phyloP scores from a whole-genome alignment of 2,329 filamentous ascomycete genomes.

The Alternaria atra region DNA sequence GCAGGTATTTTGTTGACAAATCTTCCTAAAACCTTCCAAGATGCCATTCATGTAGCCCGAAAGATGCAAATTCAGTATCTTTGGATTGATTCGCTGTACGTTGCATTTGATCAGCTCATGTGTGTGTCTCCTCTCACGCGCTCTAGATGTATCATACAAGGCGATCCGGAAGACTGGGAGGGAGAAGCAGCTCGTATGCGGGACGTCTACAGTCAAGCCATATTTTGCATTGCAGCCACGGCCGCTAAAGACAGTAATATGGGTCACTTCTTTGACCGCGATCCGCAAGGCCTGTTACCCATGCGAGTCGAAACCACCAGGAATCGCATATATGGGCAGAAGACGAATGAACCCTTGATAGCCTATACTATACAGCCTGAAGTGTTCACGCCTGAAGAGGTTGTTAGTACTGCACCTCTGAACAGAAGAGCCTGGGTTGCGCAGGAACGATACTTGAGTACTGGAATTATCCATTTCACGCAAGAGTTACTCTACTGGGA shows the following conservation, averaged over 20 bases:
- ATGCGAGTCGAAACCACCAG: not conserved
- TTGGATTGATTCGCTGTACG: too few species aligned
- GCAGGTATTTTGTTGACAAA: too few species aligned
- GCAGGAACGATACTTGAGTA: slow-evolving; percentile 24
- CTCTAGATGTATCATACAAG: too few species aligned
- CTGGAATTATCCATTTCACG: slow-evolving; percentile 23
- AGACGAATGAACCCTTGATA: not conserved
- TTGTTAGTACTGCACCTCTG: slow-evolving; percentile 11
- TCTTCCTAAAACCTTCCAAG: too few species aligned
- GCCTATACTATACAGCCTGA: not conserved
- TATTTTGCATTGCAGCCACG: slow-evolving; percentile 20
- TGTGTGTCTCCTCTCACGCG: too few species aligned
- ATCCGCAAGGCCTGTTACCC: not conserved
- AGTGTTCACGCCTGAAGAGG: not conserved
- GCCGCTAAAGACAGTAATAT: not conserved
- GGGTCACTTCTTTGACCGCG: slow-evolving; percentile 11
- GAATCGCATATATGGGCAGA: not conserved
- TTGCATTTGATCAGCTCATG: too few species aligned
- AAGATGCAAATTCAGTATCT: too few species aligned
- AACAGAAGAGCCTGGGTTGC: slow-evolving; percentile 27
- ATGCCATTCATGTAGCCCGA: too few species aligned
- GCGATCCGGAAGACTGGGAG: slow-evolving; percentile 4
- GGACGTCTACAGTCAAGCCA: slow-evolving; percentile 15
- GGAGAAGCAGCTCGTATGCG: slow-evolving; percentile 13
- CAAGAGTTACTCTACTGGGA: slow-evolving; percentile 22